Conservation (phyloP, 345 rosid species). For the Hibiscus trionum region DNA sequence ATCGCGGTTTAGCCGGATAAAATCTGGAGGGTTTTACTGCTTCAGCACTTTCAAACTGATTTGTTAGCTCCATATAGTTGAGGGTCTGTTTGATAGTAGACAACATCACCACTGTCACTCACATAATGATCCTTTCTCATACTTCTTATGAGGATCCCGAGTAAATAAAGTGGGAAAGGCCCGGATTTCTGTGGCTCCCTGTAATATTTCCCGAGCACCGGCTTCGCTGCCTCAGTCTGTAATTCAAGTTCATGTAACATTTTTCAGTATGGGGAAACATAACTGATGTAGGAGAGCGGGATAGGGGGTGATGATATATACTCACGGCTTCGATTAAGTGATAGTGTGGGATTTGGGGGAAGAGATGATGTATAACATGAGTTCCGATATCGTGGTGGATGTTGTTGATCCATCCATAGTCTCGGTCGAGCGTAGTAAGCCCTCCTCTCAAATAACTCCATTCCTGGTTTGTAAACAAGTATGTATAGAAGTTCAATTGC, state of each 20-base stretch:
- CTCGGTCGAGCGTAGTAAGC: background rate
- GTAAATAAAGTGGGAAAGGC: slow-evolving; percentile 58
- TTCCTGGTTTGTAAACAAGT: background rate
- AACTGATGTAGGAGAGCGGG: background rate
- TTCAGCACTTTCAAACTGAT: background rate
- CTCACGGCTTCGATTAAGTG: background rate
- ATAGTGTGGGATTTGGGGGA: background rate
- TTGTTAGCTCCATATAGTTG: background rate
- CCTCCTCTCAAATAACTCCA: background rate
- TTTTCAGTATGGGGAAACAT: background rate
- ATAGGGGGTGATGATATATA: background rate
- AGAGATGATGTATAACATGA: background rate
- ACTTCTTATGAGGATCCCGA: background rate
- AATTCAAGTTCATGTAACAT: background rate
- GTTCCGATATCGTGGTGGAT: background rate
- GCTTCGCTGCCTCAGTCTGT: slow-evolving; percentile 56
- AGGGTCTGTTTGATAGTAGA: background rate
- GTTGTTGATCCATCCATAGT: background rate
- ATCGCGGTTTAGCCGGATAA: background rate
- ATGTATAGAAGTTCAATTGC: background rate
- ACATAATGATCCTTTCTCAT: background rate
- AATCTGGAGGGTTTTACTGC: background rate
- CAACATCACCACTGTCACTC: background rate
- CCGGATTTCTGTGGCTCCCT: slow-evolving; percentile 70
- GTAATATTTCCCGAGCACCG: slow-evolving; percentile 74